phyloP scores from a whole-genome alignment of 148 eudicot genomes.

The Chenopodium suecicum region DNA sequence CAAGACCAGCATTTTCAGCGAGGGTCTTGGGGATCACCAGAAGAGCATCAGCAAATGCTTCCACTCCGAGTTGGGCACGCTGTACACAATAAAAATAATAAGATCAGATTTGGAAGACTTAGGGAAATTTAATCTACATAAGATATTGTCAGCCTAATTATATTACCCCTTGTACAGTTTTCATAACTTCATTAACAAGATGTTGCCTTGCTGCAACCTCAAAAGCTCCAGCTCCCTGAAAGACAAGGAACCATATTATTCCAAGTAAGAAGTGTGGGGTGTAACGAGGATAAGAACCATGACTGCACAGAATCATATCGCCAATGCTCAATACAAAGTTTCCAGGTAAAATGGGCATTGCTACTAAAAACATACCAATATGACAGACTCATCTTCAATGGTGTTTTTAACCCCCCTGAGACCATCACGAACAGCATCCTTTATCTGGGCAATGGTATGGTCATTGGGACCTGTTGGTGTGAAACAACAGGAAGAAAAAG shows the following conservation, averaged over 20 bases:
- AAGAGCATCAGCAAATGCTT: conserved; percentile 96
- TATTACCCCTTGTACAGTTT: conserved; percentile 88
- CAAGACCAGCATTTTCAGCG: conserved; percentile 93
- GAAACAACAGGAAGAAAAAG: neutral
- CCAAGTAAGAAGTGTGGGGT: neutral
- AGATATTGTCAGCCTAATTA: neutral
- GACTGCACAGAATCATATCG: neutral
- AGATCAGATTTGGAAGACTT: neutral
- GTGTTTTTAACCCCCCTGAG: conserved; percentile 93
- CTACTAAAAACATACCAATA: conserved; percentile 48
- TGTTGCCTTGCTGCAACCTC: conserved; percentile 96
- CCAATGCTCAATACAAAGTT: neutral
- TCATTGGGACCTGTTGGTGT: conserved; percentile 84
- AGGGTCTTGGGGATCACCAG: conserved; percentile 91
- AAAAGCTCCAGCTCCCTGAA: conserved; percentile 97
- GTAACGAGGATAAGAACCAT: neutral
- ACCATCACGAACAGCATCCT: conserved; percentile 99
- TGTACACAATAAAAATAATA: conserved; percentile 28
- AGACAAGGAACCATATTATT: neutral
- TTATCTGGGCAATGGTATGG: conserved; percentile 97
- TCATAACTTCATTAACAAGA: conserved; percentile 84
- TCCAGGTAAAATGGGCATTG: neutral
- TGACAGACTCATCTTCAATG: conserved; percentile 86
- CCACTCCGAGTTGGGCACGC: conserved; percentile 95
- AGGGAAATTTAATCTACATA: neutral